Evolutionary conservation across 129 eudicot species (phyloP).

Genomic region (Centrapalus pauciflorus): DNA sequence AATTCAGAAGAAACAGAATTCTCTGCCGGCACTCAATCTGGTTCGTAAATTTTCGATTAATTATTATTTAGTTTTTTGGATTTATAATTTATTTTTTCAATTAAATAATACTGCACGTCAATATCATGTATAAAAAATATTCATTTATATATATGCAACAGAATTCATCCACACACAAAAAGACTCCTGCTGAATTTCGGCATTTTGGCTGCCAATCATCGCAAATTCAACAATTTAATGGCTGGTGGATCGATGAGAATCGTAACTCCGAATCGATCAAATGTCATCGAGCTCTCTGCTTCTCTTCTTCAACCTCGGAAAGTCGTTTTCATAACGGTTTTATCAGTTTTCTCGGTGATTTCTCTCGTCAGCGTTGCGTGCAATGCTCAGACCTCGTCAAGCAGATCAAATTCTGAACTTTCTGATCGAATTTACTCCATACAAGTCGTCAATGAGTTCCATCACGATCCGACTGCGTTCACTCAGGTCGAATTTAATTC

Average conservation of each 20-base stretch:
- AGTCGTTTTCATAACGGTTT: conserved; percentile 8
- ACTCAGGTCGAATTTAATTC: conserved; percentile 47
- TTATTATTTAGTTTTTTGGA: too few relatives aligned
- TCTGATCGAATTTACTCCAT: conserved; percentile 26
- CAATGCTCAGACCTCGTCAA: conserved; percentile 8
- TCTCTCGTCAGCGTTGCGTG: conserved; percentile 28
- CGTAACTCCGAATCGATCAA: neutral
- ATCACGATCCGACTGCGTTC: conserved; percentile 64
- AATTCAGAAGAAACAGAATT: too few relatives aligned
- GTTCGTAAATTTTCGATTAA: too few relatives aligned
- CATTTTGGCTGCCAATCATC: neutral
- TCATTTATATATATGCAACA: too few relatives aligned
- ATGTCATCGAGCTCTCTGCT: neutral
- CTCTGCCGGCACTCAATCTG: too few relatives aligned
- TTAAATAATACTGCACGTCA: too few relatives aligned
- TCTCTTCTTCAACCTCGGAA: neutral
- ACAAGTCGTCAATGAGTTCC: conserved; percentile 59
- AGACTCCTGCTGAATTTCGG: neutral
- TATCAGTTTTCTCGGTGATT: conserved; percentile 4
- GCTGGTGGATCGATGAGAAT: neutral
- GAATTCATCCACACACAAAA: neutral
- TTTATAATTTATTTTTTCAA: too few relatives aligned
- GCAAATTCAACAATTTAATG: neutral
- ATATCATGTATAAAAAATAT: too few relatives aligned
- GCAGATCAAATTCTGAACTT: neutral